Conservation (phyloP, 805 yeast genomes). For the Metschnikowia baotianmanensis region DNA sequence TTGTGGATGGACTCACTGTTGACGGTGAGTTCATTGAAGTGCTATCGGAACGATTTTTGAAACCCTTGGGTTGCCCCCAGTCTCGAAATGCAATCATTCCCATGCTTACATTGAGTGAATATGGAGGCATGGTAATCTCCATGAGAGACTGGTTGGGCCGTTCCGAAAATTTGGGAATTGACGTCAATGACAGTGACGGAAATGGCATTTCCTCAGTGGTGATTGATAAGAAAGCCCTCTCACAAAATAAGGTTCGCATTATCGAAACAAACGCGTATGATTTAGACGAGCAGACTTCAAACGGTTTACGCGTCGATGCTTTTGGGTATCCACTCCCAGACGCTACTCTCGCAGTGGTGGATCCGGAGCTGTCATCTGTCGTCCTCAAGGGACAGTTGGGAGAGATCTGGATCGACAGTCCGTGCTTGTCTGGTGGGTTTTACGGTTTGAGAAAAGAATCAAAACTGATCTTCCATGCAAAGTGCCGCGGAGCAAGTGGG, state of each 20-base stretch:
- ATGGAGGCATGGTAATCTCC: slow-evolving; percentile 93
- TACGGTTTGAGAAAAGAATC: slow-evolving; percentile 71
- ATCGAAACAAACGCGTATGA: slow-evolving; percentile 54
- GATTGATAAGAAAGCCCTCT: slow-evolving; percentile 69
- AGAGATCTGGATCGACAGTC: slow-evolving; percentile 97
- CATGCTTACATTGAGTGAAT: slow-evolving; percentile 81
- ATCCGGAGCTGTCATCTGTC: slow-evolving; percentile 82
- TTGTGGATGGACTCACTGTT: slow-evolving; percentile 82
- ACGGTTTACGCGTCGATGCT: slow-evolving; percentile 69
- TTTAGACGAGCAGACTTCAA: slow-evolving; percentile 40
- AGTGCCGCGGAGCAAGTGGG: slow-evolving; percentile 71
- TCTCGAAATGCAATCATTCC: slow-evolving; percentile 84
- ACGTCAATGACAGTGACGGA: slow-evolving; percentile 31
- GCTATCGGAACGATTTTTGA: slow-evolving; percentile 83
- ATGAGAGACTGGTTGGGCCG: slow-evolving; percentile 88
- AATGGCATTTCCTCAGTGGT: slow-evolving; percentile 57
- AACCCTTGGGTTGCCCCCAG: slow-evolving; percentile 81
- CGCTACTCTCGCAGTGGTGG: slow-evolving; percentile 88
- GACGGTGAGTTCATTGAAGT: slow-evolving; percentile 93
- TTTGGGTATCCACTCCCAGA: slow-evolving; percentile 95
- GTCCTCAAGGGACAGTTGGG: slow-evolving; percentile 82
- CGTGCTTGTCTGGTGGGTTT: slow-evolving; percentile 85
- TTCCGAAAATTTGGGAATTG: slow-evolving; percentile 56
- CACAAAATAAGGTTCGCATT: slow-evolving; percentile 69
- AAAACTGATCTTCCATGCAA: slow-evolving; percentile 74